These are phyloP conservation scores for Mallotus repandus DNA, from an alignment of 441 rosid genomes.

Conservation along the genomic window DNA sequence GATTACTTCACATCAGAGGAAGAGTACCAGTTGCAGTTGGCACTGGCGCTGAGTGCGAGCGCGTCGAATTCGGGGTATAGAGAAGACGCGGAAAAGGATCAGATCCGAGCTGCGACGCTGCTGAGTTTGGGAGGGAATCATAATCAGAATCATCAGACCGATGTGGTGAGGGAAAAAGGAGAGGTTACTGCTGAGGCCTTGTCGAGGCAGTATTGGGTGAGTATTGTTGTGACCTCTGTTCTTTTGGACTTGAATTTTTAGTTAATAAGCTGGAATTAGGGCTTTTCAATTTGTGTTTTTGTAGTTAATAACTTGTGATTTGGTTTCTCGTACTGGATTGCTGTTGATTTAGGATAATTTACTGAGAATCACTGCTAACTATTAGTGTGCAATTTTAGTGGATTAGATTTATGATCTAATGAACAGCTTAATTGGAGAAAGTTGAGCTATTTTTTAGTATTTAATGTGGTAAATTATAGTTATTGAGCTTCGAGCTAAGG, in stretches of 20 bases:
- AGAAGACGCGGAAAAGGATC: conserved; percentile 74
- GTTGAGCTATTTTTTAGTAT: no score
- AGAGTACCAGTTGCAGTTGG: conserved; percentile 92
- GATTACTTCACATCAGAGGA: conserved; percentile 86
- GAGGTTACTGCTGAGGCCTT: conserved; percentile 61
- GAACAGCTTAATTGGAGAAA: no score
- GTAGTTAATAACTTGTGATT: background rate
- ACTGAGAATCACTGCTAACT: background rate
- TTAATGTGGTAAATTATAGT: no score
- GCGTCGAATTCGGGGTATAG: conserved; percentile 71
- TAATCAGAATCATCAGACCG: conserved; percentile 35
- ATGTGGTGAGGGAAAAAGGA: conserved; percentile 49
- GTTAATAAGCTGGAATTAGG: conserved; percentile 11
- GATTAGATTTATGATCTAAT: background rate
- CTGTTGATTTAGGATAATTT: background rate
- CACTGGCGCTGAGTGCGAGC: conserved; percentile 91
- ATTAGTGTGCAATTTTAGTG: conserved; percentile 1
- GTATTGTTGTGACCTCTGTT: conserved; percentile 16
- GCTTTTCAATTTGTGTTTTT: background rate
- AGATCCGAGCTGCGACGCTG: conserved; percentile 78
- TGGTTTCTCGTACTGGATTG: background rate
- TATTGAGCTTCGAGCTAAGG: background rate
- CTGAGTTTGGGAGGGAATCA: conserved; percentile 58
- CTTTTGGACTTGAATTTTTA: no score
- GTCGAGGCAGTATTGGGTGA: conserved; percentile 95